These are phyloP conservation scores for Drechmeria coniospora DNA, from an alignment of 2,329 filamentous ascomycete genomes.

Conservation along the genomic window DNA sequence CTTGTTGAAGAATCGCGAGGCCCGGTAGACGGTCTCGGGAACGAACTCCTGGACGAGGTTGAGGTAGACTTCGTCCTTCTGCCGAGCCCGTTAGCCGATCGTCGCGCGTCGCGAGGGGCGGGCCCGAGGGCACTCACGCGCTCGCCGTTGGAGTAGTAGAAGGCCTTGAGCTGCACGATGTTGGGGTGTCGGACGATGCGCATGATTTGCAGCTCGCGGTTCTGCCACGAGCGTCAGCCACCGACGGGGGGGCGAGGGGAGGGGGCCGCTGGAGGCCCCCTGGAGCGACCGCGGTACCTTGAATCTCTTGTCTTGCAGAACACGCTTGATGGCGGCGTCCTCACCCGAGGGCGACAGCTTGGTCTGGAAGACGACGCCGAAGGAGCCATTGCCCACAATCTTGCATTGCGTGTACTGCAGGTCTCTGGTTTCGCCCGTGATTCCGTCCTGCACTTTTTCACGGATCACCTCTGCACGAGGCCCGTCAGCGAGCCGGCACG, in stretches of 20 bases:
- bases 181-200: slow-evolving; percentile 97
- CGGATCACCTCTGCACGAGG: slow-evolving; percentile 68
- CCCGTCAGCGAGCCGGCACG: slow-evolving; percentile 12
- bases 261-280: slow-evolving; percentile 8
- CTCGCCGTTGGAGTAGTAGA: slow-evolving; percentile 98
- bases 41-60: slow-evolving; percentile 98
- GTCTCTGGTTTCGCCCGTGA: slow-evolving; percentile 91
- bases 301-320: slow-evolving; percentile 98
- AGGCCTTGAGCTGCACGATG: slow-evolving; percentile 96
- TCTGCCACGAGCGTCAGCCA: slow-evolving; percentile 40
- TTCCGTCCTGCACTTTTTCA: slow-evolving; percentile 96
- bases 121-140: slow-evolving; percentile 44
- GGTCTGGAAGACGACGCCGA: slow-evolving; percentile 97
- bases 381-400: slow-evolving; percentile 97
- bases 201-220: slow-evolving; percentile 98
- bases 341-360: slow-evolving; percentile 96
- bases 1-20: slow-evolving; percentile 98
- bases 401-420: slow-evolving; percentile 99
- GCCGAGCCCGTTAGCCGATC: slow-evolving; percentile 4
- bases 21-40: slow-evolving; percentile 94
- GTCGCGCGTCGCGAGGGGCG: not conserved
- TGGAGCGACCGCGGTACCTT: too few relatives aligned
- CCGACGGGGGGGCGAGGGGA: slow-evolving; percentile 1
- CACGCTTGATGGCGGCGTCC: slow-evolving; percentile 97
- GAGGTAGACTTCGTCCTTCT: slow-evolving; percentile 98